These are phyloP conservation scores for Picochlorum sp. DNA, from an alignment of 139 green algal species.

Conservation along the genomic window DNA sequence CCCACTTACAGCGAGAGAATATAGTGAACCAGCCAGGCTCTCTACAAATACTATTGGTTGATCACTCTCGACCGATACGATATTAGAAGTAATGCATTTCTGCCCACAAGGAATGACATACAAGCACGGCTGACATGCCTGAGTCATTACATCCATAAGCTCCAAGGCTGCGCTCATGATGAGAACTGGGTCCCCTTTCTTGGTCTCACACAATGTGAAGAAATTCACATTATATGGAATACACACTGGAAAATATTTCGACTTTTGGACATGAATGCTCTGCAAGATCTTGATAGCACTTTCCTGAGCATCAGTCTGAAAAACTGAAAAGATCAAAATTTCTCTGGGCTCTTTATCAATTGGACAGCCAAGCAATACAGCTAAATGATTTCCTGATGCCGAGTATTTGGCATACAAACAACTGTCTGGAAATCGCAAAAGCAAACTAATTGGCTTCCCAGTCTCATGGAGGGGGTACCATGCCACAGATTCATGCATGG, in stretches of 20 bases:
- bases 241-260: neutral
- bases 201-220: neutral
- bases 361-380: slow-evolving; percentile 5
- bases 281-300: neutral
- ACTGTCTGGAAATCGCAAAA: slow-evolving; percentile 1
- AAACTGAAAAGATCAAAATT: neutral
- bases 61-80: slow-evolving; percentile 1
- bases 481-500: too few species aligned
- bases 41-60: slow-evolving; percentile 6
- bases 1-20: slow-evolving; percentile 5
- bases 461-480: neutral
- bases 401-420: neutral
- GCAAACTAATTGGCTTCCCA: neutral
- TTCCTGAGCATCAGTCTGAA: neutral
- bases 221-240: neutral
- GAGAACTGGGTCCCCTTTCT: neutral
- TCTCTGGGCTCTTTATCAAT: slow-evolving; percentile 5
- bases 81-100: neutral
- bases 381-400: neutral
- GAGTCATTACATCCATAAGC: neutral
- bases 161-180: neutral
- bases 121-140: neutral
- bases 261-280: neutral
- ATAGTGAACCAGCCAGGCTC: neutral
- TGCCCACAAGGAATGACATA: neutral